These are phyloP conservation scores for Aquanectria penicillioides DNA, from an alignment of 2,329 filamentous ascomycete genomes.

Conservation along the genomic window DNA sequence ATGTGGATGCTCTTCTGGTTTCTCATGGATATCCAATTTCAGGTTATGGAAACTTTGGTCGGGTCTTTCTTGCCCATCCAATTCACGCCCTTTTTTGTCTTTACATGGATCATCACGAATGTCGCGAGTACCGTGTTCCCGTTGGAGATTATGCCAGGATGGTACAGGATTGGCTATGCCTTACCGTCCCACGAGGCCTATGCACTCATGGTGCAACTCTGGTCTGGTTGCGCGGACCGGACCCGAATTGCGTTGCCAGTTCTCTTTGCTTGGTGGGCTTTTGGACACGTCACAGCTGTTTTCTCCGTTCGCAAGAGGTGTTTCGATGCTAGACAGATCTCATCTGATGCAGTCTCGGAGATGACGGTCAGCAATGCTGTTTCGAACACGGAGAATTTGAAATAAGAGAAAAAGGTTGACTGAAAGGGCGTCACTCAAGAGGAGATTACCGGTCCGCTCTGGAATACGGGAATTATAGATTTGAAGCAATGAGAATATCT, in stretches of 20 bases:
- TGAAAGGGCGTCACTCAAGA: no score
- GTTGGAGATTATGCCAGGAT: constrained; percentile 10
- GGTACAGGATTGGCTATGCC: constrained; percentile 7
- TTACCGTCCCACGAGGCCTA: not conserved
- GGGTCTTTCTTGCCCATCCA: constrained; percentile 2
- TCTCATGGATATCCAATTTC: constrained; percentile 1
- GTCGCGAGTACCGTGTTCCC: constrained; percentile 14
- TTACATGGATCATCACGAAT: constrained; percentile 21
- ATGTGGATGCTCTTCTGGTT: constrained; percentile 10
- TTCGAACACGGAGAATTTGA: not conserved
- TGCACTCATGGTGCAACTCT: constrained; percentile 6
- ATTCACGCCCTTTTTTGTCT: constrained; percentile 17
- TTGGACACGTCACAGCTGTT: not conserved
- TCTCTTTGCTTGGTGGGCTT: constrained; percentile 6
- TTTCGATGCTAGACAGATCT: not conserved
- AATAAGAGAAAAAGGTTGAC: no score
- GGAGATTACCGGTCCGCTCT: no score
- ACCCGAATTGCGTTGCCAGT: not conserved
- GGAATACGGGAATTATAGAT: no score
- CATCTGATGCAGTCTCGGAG: not conserved
- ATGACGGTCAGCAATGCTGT: not conserved
- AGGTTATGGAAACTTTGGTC: not conserved
- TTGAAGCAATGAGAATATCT: no score
- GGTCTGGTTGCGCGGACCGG: not conserved
- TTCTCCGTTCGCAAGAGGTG: constrained; percentile 1